These are phyloP conservation scores for Xylaria nigripes DNA, from an alignment of 495 filamentous ascomycete species.

Conservation along the genomic window DNA sequence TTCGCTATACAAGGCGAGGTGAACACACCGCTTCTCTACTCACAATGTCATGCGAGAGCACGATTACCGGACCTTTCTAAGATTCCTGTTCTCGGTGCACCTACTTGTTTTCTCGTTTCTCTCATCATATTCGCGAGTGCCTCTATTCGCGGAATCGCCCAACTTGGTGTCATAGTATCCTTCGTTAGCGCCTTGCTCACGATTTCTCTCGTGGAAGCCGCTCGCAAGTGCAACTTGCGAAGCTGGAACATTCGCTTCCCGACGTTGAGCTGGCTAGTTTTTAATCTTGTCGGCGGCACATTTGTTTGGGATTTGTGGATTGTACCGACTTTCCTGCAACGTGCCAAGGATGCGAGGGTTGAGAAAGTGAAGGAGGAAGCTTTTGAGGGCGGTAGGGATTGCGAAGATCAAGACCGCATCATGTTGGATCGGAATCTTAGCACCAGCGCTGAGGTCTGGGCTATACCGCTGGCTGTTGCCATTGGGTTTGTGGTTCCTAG, in stretches of 20 bases:
- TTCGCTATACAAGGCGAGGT: slow-evolving; percentile 29
- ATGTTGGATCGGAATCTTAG: slow-evolving; percentile 21
- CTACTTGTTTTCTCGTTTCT: slow-evolving; percentile 33
- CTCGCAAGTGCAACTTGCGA: slow-evolving; percentile 29
- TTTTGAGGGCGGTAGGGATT: background rate
- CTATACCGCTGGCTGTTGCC: slow-evolving; percentile 32
- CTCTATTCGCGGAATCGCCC: slow-evolving; percentile 17
- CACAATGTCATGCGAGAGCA: slow-evolving; percentile 34
- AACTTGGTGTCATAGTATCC: slow-evolving; percentile 23
- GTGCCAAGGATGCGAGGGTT: slow-evolving; percentile 21
- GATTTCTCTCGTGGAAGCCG: slow-evolving; percentile 30
- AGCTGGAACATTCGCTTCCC: slow-evolving; percentile 28
- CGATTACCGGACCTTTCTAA: slow-evolving; percentile 28
- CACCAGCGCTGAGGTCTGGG: slow-evolving; percentile 26
- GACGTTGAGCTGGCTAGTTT: slow-evolving; percentile 31
- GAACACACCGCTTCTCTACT: slow-evolving; percentile 34
- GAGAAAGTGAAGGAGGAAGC: slow-evolving; percentile 10
- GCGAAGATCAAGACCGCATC: slow-evolving; percentile 13
- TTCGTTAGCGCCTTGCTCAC: slow-evolving; percentile 31
- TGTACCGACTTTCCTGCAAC: slow-evolving; percentile 33
- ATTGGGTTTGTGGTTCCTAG: slow-evolving; percentile 31
- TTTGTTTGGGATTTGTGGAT: slow-evolving; percentile 36
- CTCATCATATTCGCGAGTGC: slow-evolving; percentile 29
- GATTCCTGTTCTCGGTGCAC: slow-evolving; percentile 28
- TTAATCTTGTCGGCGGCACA: slow-evolving; percentile 33